Evolutionary conservation across 2,329 filamentous ascomycete species (phyloP).

Genomic region (Cadophora gregata): DNA sequence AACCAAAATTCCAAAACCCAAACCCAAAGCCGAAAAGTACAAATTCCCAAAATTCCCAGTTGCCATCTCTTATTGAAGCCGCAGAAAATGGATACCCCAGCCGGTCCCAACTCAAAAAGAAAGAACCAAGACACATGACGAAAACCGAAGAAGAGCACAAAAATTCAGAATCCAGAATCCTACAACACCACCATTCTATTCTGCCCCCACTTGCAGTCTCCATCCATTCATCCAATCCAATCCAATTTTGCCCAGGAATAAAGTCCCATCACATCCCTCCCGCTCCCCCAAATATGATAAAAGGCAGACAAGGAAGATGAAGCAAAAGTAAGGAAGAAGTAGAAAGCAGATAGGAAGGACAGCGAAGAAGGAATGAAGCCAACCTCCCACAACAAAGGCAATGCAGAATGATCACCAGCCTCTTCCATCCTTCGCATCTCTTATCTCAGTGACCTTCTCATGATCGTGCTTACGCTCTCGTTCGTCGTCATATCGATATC

Average conservation of each 20-base stretch:
- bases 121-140: background rate
- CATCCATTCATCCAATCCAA: background rate
- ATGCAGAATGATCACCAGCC: background rate
- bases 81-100: too few relatives aligned
- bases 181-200: constrained; percentile 4
- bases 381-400: background rate
- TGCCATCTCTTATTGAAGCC: too few relatives aligned
- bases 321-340: background rate
- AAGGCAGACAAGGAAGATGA: too few relatives aligned
- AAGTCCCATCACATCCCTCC: background rate
- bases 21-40: too few relatives aligned
- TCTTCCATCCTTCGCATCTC: background rate
- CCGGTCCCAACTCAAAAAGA: constrained; percentile 2
- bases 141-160: background rate
- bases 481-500: background rate
- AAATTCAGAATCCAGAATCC: background rate
- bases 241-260: background rate
- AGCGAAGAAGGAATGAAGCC: too few relatives aligned
- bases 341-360: background rate
- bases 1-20: background rate
- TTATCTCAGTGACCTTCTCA: background rate
- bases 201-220: background rate
- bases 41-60: too few relatives aligned
- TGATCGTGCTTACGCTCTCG: background rate
- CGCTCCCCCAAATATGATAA: background rate